Evolutionary conservation across 805 yeast species (phyloP), one percentile per base, ranked within the genome.

Genomic region (Candida silvatica): DNA sequence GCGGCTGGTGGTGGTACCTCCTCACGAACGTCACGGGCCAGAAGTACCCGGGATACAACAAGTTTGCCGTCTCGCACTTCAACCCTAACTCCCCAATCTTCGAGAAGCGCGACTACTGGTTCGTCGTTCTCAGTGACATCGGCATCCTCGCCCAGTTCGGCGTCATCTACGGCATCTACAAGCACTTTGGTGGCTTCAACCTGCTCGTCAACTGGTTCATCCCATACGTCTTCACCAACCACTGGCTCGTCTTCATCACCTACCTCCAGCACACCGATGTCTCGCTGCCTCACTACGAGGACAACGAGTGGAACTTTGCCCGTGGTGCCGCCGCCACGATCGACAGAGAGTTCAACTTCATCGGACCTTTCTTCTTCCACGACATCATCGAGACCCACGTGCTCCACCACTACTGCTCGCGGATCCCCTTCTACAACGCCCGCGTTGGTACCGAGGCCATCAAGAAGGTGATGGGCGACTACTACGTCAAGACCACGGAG

Each of bases 341-440:
- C 43, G 95, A 84, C 60, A 69, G 95, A 52, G 77, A 82, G 52
- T 80, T 82, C 54, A 88, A 90, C 20, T 79, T 83, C 54, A 66
- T 80, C 42, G 95, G 95, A 38, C 66, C 72, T 54, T 72, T 73
- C 68, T 64, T 81, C 50, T 80, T 84, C 76, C 95, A 84, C 60
- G 94, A 82, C 56, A 84, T 84, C 52, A 83, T 84, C 52, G 95
- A 84, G 64, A 85, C 95, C 35, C 95, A 84, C 56, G 94, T 85
- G 36, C 69, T 80, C 49, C 95, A 84, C 63, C 95, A 84, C 62
- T 85, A 72, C 58, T 77, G 74, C 43, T 78, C 88, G 8, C 68
- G 94, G 58, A 82, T 84, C 46, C 95, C 95, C 32, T 85, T 85
- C 65, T 84, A 84, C 69, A 79, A 82, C 49, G 94, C 80, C n/a